Evolutionary conservation across 352 stramenopile genomes (phyloP).

Genomic region (Pythium rhizo-oryzae): DNA sequence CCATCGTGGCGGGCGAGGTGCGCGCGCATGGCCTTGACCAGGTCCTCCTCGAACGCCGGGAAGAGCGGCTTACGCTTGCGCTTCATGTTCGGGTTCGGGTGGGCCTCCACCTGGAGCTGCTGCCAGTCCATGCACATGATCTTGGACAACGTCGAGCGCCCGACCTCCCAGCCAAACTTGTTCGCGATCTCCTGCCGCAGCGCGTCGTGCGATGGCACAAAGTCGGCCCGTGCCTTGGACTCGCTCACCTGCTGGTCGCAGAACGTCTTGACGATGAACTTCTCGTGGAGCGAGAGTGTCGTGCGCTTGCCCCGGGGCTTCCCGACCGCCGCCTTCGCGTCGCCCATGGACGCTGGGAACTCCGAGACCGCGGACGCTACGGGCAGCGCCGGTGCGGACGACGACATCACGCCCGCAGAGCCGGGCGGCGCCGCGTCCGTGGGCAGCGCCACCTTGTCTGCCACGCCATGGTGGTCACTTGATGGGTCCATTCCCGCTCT

Average conservation of each 20-base stretch:
- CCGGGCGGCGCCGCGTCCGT: neutral
- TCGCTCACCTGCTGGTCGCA: slow-evolving; percentile 66
- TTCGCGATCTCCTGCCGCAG: slow-evolving; percentile 53
- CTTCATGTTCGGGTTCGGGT: slow-evolving; percentile 79
- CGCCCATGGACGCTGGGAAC: neutral
- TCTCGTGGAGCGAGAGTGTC: slow-evolving; percentile 71
- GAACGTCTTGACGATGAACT: slow-evolving; percentile 75
- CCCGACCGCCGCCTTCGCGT: neutral
- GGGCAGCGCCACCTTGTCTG: neutral
- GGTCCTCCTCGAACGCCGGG: slow-evolving; percentile 65
- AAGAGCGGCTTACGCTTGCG: slow-evolving; percentile 71
- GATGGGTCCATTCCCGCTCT: slow-evolving; percentile 12
- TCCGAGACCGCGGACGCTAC: no score
- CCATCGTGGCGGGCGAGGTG: slow-evolving; percentile 29
- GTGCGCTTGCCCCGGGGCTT: slow-evolving; percentile 38
- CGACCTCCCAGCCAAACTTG: slow-evolving; percentile 66
- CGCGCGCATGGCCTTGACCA: slow-evolving; percentile 52
- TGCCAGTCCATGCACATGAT: slow-evolving; percentile 75
- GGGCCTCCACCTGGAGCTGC: slow-evolving; percentile 42
- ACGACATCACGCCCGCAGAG: no score
- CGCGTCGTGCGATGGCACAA: slow-evolving; percentile 62
- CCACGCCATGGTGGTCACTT: neutral
- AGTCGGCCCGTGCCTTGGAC: slow-evolving; percentile 55
- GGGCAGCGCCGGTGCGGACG: no score
- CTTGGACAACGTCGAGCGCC: slow-evolving; percentile 76